These are phyloP conservation scores for Barbarea vulgaris DNA, from an alignment of 345 rosid species.

Conservation along the genomic window DNA sequence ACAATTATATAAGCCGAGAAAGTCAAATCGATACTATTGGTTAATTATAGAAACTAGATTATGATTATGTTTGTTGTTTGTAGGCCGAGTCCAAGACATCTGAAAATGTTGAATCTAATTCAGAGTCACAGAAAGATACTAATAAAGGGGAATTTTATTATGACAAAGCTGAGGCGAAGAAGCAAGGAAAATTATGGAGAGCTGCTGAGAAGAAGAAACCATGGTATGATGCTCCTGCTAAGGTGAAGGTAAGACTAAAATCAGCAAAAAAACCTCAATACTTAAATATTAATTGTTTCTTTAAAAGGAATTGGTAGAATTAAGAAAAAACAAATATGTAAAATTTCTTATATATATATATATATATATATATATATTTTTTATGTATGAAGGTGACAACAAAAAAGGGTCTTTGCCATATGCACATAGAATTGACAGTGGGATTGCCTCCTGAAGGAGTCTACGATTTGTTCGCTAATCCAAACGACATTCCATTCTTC, in stretches of 20 bases:
- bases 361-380: no score
- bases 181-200: conserved; percentile 71
- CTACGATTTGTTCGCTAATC: conserved; percentile 56
- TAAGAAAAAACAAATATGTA: no score
- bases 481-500: no score
- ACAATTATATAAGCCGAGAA: background rate
- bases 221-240: conserved; percentile 59
- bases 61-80: conserved; percentile 9
- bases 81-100: conserved; percentile 57
- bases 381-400: conserved; percentile 78
- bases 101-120: conserved; percentile 35
- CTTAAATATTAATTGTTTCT: no score
- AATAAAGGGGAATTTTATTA: no score
- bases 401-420: conserved; percentile 28
- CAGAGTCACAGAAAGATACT: background rate
- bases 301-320: no score
- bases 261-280: no score
- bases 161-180: no score
- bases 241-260: conserved; percentile 52
- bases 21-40: background rate
- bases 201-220: conserved; percentile 49
- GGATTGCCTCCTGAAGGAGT: conserved; percentile 59
- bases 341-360: no score
- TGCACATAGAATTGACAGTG: background rate
- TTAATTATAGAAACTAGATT: background rate